These are phyloP conservation scores for Pseudonectria buxi DNA, from an alignment of 2,329 filamentous ascomycete species.

Conservation along the genomic window DNA sequence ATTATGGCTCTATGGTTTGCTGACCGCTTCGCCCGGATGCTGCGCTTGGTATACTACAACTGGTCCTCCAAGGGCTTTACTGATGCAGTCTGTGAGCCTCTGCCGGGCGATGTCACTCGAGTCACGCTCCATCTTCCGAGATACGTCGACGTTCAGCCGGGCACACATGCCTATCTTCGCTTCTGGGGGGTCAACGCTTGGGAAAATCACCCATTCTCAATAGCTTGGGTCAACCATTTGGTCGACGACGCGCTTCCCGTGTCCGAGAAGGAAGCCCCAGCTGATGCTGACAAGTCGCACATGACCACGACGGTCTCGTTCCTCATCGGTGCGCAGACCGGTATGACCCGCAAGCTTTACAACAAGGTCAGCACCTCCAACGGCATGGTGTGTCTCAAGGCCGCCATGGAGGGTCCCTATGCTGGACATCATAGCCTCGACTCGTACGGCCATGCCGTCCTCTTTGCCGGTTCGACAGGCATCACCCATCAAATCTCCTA, in stretches of 20 bases:
- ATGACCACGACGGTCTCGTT: slow-evolving; percentile 61
- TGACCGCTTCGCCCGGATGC: slow-evolving; percentile 60
- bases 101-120: slow-evolving; percentile 63
- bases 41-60: slow-evolving; percentile 60
- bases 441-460: slow-evolving; percentile 85
- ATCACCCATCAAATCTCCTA: slow-evolving; percentile 95
- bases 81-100: slow-evolving; percentile 57
- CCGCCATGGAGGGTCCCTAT: slow-evolving; percentile 86
- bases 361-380: slow-evolving; percentile 54
- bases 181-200: slow-evolving; percentile 59
- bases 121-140: slow-evolving; percentile 65
- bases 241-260: slow-evolving; percentile 32
- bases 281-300: slow-evolving; percentile 33
- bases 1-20: slow-evolving; percentile 70
- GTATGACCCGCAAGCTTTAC: slow-evolving; percentile 79
- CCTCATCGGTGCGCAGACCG: slow-evolving; percentile 79
- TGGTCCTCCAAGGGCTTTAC: slow-evolving; percentile 53
- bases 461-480: slow-evolving; percentile 87
- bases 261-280: slow-evolving; percentile 35
- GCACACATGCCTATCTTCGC: slow-evolving; percentile 69
- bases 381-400: slow-evolving; percentile 55
- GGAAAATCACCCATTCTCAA: slow-evolving; percentile 73
- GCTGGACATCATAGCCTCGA: slow-evolving; percentile 75
- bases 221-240: slow-evolving; percentile 63
- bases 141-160: slow-evolving; percentile 58